phyloP scores from a whole-genome alignment of 768 basidiomycete genomes.

The Kondoa subrosea region DNA sequence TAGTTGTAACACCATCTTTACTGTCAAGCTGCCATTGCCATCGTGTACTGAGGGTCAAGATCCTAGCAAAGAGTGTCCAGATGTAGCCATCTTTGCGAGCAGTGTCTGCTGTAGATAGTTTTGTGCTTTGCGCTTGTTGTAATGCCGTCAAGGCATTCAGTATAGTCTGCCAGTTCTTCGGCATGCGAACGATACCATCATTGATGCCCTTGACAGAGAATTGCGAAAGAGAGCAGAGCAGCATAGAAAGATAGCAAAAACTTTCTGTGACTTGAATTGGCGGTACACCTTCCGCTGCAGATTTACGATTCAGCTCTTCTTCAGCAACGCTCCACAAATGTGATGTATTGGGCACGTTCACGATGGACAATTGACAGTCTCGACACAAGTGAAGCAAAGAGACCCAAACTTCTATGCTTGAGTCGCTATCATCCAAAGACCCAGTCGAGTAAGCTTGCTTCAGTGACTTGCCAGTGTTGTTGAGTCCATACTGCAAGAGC shows the following conservation, averaged over 20 bases:
- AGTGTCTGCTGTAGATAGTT: constrained; percentile 32
- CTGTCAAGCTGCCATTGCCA: constrained; percentile 59
- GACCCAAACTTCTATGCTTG: constrained; percentile 55
- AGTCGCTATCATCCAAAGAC: constrained; percentile 32
- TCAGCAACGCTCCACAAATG: constrained; percentile 23
- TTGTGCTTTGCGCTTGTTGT: constrained; percentile 37
- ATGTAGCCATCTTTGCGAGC: constrained; percentile 55
- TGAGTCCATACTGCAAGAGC: constrained; percentile 44
- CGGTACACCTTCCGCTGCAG: constrained; percentile 10
- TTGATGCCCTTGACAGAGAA: constrained; percentile 47
- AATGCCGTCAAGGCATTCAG: constrained; percentile 43
- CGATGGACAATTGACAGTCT: background rate
- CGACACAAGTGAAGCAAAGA: constrained; percentile 47
- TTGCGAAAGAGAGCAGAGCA: constrained; percentile 57
- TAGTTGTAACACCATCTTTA: constrained; percentile 44
- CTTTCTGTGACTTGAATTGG: constrained; percentile 38
- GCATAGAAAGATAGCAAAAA: constrained; percentile 55
- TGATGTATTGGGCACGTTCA: background rate
- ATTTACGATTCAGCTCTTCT: constrained; percentile 18
- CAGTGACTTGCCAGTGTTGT: constrained; percentile 37
- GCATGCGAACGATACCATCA: constrained; percentile 35
- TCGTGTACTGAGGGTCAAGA: constrained; percentile 51
- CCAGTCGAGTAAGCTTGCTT: constrained; percentile 30
- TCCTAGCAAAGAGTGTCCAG: constrained; percentile 50
- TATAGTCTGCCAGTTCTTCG: constrained; percentile 52